These are phyloP conservation scores for Colletotrichum sp. DNA, from an alignment of 2,329 filamentous ascomycete genomes.

Conservation along the genomic window DNA sequence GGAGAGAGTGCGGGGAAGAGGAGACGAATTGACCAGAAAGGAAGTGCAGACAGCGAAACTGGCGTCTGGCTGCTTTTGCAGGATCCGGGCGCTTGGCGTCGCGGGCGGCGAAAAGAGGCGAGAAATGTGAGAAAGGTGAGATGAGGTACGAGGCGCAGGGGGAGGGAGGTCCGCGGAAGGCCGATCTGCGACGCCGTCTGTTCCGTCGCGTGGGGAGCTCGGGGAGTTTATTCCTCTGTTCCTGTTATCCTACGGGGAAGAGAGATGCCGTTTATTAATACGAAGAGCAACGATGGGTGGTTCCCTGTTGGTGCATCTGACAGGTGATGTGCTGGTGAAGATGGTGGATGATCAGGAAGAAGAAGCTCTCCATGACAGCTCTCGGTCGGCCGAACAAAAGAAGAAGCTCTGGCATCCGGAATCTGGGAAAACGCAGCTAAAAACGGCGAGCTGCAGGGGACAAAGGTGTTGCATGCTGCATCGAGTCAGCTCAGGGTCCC, in stretches of 20 bases:
- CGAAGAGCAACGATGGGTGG: neutral
- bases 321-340: neutral
- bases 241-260: neutral
- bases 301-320: neutral
- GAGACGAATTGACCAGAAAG: neutral
- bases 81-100: neutral
- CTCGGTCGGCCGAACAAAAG: neutral
- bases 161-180: neutral
- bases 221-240: neutral
- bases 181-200: conserved; percentile 17
- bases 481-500: conserved; percentile 3
- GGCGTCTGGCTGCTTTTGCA: neutral
- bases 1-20: neutral
- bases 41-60: neutral
- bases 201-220: neutral
- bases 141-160: neutral
- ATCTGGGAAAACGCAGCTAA: neutral
- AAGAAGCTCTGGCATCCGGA: neutral
- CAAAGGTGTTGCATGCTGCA: neutral
- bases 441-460: neutral
- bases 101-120: neutral
- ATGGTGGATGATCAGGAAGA: neutral
- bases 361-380: neutral
- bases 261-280: neutral
- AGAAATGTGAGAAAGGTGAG: neutral